phyloP scores from a whole-genome alignment of 495 filamentous ascomycete genomes.

The Neurospora tetrasperma region DNA sequence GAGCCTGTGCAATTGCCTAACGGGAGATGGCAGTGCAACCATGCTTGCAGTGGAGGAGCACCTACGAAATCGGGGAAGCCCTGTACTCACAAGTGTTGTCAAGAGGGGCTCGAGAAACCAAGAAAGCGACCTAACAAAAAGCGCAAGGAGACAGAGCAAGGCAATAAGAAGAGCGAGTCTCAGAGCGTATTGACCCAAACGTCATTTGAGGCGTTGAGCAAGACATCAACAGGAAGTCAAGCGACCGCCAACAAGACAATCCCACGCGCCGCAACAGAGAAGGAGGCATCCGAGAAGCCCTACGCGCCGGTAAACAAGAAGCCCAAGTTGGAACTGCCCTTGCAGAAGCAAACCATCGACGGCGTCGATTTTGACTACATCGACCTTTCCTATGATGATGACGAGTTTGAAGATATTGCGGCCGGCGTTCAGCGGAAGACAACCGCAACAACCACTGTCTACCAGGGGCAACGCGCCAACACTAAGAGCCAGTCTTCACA shows the following conservation, averaged over 20 bases:
- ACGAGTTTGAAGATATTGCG: slow-evolving; percentile 1
- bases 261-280: not conserved
- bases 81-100: slow-evolving; percentile 67
- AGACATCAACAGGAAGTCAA: not conserved
- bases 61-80: slow-evolving; percentile 46
- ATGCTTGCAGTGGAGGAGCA: slow-evolving; percentile 59
- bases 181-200: not conserved
- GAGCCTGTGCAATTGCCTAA: slow-evolving; percentile 55
- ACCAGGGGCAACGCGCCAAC: not conserved
- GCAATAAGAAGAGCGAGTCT: not conserved
- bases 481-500: not conserved
- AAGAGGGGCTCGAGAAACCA: slow-evolving; percentile 74
- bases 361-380: slow-evolving; percentile 25
- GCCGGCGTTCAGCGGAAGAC: not conserved
- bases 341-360: slow-evolving; percentile 1
- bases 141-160: slow-evolving; percentile 1
- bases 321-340: not conserved
- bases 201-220: not conserved
- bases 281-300: not conserved
- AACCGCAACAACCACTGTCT: not conserved
- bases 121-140: slow-evolving; percentile 44
- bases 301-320: not conserved
- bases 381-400: slow-evolving; percentile 22
- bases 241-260: not conserved
- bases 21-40: slow-evolving; percentile 83